Base-by-base conservation (phyloP, 2,329 filamentous ascomycete genomes). In the Cyclaneusma minus region DNA sequence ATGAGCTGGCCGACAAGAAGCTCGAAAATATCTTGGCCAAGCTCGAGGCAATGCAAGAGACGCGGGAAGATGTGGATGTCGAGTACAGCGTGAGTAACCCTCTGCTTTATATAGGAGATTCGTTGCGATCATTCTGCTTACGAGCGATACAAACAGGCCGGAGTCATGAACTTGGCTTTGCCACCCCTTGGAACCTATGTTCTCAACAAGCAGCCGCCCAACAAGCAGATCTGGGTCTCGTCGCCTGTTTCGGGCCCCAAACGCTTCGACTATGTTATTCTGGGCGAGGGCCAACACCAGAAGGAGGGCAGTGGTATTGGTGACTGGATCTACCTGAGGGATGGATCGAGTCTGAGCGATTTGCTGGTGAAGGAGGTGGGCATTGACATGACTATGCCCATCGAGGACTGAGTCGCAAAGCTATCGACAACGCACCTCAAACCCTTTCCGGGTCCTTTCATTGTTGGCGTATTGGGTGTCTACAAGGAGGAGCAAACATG, bases 201-300 rank as follows among this genome's bases (percentile, higher is more conserved):
- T 33, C 67, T 98, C 56, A 98, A 98, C 68, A 98, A 98, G 55
- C 89, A 98, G 52, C 89, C 89, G 0, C 84, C 87, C 12, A 95
- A 94, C 62, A 89, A 84, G 61, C 89, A 79, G 49, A 93, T 98
- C 47, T 98, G 89, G 89, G 70, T 95, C 23, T 89, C 82, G 19
- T 92, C 83, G 22, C 89, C 89, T 4, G 60, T 83, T 28, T 85
- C 81, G 5, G 89, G 89, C 0, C 89, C 89, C 9, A 94, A 94
- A 56, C 75, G 87, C 31, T 98, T 77, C 57, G 85, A 95, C 52
- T 98, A 81, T 68, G 78, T 92, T 29, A 50, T 85, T 26, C 41
- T 60, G 24, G 71, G 74, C 31, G 81, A 89, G 41, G 62, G 67
- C 16, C 78, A 84, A 60, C 54, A 72, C 42, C 66, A 83, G 47